Base-by-base conservation (phyloP, 805 yeast genomes). In the Saturnispora kantuleensis region DNA sequence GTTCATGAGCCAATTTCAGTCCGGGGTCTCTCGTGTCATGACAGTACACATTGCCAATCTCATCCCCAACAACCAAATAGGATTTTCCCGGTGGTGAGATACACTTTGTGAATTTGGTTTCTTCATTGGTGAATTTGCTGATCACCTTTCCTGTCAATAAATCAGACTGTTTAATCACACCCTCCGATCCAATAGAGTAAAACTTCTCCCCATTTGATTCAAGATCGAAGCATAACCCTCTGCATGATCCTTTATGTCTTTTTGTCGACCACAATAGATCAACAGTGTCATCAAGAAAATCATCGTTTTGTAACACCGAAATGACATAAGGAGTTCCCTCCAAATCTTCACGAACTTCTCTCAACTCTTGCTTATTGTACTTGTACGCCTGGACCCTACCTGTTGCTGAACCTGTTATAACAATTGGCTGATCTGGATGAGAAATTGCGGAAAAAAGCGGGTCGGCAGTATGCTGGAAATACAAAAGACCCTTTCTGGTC, bases 161-260 rank as follows among this genome's bases (percentile, higher is more conserved):
- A 28, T 66, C 66, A 1, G 95, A 93, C 54, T 77, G 78, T 60
- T 90, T 90, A 50, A 90, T 66, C 5, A 84, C 75, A 39, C 76
- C 75, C 50, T 90, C 98, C 0, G 84, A 73, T 0, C 97, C 97
- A 15, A 79, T 77, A 0, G 95, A 71, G 55, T 69, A 84, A 0
- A 88, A 43, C 45, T 62, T 61, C 29, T 72, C 71, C 2, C 87
- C 87, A 1, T 73, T 67, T 4, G 50, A 46, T 16, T 48, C 41
- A 32, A 78, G 75, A 48, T 79, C 84, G 59, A 86, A 80, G 7
- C 76, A 66, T 2, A 85, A 65, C 4, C 83, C 76, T 36, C 98
- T 67, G 48, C 95, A 86, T 51, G 95, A 81, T 1, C 87, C 89
- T 60, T 87, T 88, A 58, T 90, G 97, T 58, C 97, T 74, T 55